Evolutionary conservation across 2,329 filamentous ascomycete species (phyloP).

Genomic region (Arthrobotrys entomopaga): DNA sequence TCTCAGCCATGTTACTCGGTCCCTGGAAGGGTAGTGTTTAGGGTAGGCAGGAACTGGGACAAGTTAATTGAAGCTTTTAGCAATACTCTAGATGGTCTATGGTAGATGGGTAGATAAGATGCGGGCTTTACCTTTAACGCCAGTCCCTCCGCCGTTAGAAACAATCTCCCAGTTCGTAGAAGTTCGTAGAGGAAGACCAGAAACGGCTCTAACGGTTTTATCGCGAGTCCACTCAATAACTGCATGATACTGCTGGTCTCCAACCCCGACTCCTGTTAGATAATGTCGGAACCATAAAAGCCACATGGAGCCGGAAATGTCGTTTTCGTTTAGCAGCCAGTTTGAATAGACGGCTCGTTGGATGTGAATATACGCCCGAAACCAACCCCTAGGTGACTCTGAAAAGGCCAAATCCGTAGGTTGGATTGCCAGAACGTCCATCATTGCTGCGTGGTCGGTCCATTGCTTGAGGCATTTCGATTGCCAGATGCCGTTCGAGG

Average conservation of each 20-base stretch:
- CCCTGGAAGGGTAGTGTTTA: constrained; percentile 51
- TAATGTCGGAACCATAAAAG: constrained; percentile 51
- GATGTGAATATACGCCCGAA: constrained; percentile 46
- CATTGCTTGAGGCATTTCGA: constrained; percentile 50
- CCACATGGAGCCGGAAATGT: constrained; percentile 53
- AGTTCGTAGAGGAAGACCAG: constrained; percentile 45
- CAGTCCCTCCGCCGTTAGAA: constrained; percentile 41
- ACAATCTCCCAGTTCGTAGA: constrained; percentile 52
- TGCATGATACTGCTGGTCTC: constrained; percentile 50
- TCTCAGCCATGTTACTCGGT: constrained; percentile 49
- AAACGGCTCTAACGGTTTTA: constrained; percentile 48
- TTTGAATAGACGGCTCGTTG: constrained; percentile 52
- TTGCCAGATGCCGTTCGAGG: constrained; percentile 53
- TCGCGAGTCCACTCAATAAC: constrained; percentile 50
- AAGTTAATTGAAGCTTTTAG: constrained; percentile 5
- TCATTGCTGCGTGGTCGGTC: constrained; percentile 49
- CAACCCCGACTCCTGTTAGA: constrained; percentile 49
- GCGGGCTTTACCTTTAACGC: constrained; percentile 35
- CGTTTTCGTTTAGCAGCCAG: constrained; percentile 50
- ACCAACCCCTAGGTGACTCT: constrained; percentile 54
- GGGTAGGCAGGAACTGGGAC: constrained; percentile 45
- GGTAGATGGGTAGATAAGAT: background rate
- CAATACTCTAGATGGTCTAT: background rate
- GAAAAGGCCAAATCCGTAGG: constrained; percentile 53
- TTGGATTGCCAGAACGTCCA: constrained; percentile 48